Percentiles rank a stretch among this genome's conserved stretches.
phyloP scores from a whole-genome alignment of 2,329 filamentous ascomycete species.

The Plenodomus tracheiphilus region DNA sequence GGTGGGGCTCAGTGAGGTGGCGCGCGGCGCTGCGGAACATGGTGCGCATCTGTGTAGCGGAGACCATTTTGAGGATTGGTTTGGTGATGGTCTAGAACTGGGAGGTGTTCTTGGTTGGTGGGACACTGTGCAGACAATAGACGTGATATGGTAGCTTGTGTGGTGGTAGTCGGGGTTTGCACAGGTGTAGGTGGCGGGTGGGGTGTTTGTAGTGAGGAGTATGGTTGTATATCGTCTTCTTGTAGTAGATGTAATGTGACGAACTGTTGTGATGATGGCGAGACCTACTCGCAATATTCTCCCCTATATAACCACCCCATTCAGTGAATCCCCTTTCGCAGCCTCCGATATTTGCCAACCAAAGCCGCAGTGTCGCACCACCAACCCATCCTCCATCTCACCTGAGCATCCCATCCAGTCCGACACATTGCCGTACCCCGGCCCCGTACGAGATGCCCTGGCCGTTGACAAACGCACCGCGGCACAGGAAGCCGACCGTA shows the following conservation, averaged over 20 bases:
- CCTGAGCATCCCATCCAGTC: not conserved
- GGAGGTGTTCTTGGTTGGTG: not conserved
- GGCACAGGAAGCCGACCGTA: too few species aligned
- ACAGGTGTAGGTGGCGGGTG: too few species aligned
- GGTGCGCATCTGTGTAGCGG: conserved; percentile 32
- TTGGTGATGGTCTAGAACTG: not conserved
- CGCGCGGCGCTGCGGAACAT: conserved; percentile 38
- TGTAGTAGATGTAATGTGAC: not conserved
- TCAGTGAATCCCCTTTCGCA: not conserved
- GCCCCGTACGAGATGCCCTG: too few species aligned
- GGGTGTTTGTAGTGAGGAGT: not conserved
- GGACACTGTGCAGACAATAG: too few species aligned
- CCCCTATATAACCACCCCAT: not conserved
- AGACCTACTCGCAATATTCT: not conserved
- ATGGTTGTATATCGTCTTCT: not conserved
- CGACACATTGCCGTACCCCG: not conserved
- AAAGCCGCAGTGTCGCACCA: not conserved
- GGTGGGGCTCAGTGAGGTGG: conserved; percentile 42
- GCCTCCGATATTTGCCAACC: not conserved
- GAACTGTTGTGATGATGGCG: not conserved
- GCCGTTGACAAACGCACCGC: too few species aligned
- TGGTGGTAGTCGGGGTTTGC: not conserved
- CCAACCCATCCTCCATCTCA: not conserved
- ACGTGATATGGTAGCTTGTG: not conserved
- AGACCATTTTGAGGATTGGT: conserved; percentile 29